Conservation (phyloP, 257 asterid genomes). For the Fraxinus anomala region DNA sequence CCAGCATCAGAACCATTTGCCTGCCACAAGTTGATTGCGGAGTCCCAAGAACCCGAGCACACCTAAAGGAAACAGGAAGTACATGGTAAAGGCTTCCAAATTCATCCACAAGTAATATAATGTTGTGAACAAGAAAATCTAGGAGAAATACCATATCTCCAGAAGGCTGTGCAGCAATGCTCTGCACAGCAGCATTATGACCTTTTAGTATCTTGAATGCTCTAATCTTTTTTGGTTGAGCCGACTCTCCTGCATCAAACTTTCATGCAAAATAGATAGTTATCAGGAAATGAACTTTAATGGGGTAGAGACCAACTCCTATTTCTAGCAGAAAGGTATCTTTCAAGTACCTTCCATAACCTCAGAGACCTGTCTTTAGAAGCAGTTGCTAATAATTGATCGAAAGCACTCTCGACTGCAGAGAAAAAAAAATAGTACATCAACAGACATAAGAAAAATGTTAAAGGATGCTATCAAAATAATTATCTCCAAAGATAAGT, state of each 20-base stretch:
- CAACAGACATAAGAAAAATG: slow-evolving; percentile 15
- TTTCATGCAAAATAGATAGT: slow-evolving; percentile 37
- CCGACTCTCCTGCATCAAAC: slow-evolving; percentile 62
- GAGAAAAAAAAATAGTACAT: slow-evolving; percentile 19
- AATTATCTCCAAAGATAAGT: not conserved
- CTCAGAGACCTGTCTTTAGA: slow-evolving; percentile 87
- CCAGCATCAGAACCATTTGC: slow-evolving; percentile 47
- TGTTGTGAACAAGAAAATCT: slow-evolving; percentile 1
- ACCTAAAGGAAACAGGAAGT: slow-evolving; percentile 48
- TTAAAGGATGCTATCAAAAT: not conserved
- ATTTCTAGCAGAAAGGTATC: slow-evolving; percentile 23
- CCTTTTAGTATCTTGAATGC: slow-evolving; percentile 72
- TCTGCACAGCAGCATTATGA: slow-evolving; percentile 84
- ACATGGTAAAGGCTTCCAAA: slow-evolving; percentile 21
- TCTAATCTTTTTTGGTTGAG: slow-evolving; percentile 56
- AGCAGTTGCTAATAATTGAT: slow-evolving; percentile 72
- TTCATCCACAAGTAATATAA: slow-evolving; percentile 6
- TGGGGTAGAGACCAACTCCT: slow-evolving; percentile 16
- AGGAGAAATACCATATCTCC: slow-evolving; percentile 69
- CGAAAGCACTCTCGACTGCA: slow-evolving; percentile 36
- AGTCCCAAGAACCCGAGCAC: slow-evolving; percentile 98
- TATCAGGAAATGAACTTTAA: slow-evolving; percentile 24
- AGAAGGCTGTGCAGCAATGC: slow-evolving; percentile 67
- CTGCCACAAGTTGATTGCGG: slow-evolving; percentile 75
- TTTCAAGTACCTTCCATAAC: slow-evolving; percentile 79